Base-by-base conservation (phyloP, 441 rosid species). In the Populus hybrid region DNA sequence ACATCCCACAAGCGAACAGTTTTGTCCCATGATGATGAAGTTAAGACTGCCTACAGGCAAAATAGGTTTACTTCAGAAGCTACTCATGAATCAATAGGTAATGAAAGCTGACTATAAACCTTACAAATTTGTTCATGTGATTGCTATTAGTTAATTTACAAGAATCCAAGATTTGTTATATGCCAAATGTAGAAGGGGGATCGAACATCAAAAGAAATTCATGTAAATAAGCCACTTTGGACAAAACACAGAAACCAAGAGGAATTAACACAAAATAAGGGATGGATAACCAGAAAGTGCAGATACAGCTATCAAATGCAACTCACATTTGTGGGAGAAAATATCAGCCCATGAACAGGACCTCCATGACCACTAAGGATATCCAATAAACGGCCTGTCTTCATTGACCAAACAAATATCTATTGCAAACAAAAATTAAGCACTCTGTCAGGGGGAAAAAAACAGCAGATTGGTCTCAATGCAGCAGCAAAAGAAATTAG, bases 321-420 rank as follows among this genome's bases (percentile, higher is more conserved):
- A 78, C 91, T 94, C 83, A 96, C 98, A 85, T 81, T 92, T 67
- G 92, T 79, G 40, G 98, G 95, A 85, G 99, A 96, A 86, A 93
- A 96, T 86, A 82, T 86, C 87, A 96, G 78, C 8, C 98, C 98
- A 77, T 94, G 98, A 81, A 96, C 99, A 0, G 99, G 99, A 78
- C 98, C 98, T 88, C 91, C 99, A 87, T 96, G 99, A 82, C 96
- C 98, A 46, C 95, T 91, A 54, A 96, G 91, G 77, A 93, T 84
- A 81, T 96, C 99, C 88, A 94, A 88, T 79, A 96, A 88, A 69
- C 95, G 94, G 74, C 97, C 95, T 1, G 97, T 96, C 90, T 94
- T 96, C 98, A 93, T 94, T 32, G 99, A 96, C 98, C 99, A 94
- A 78, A 96, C 98, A 84, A 94, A 94, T 77, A 95, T 92, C 99